Base-by-base conservation (phyloP, 768 basidiomycete species). In the Amylocystis lapponica region DNA sequence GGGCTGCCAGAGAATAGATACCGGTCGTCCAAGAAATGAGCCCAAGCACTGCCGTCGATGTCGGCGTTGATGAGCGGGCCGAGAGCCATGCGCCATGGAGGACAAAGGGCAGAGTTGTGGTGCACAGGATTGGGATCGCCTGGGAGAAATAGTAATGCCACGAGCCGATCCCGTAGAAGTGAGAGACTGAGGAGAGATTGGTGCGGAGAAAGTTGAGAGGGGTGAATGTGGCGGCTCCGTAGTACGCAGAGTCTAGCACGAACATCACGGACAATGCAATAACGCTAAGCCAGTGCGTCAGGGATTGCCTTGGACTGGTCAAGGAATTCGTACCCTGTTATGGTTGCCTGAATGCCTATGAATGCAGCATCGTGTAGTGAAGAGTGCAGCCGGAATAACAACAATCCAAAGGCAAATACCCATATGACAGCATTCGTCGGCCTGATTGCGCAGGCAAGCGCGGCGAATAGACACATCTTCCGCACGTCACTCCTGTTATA, bases 91-190 rank as follows among this genome's bases (percentile, higher is more conserved):
- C 54, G 1, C 86, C 84, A 47, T 82, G 76, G 2, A 85, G 50
- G 20, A 75, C 71, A 49, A 89, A 92, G 1, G 93, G 92, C 1
- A 91, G 60, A 1, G 78, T 55, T 0, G 85, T 81, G 2, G 79
- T 78, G 52, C 82, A 82, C 14, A 97, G 68, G 41, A 98, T 76
- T 0, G 94, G 95, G 2, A 98, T 55, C 0, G 75, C 92, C 63
- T 97, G 94, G 0, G 76, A 74, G 30, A 96, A 47, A 57, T 99
- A 97, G 59, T 88, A 98, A 57, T 96, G 88, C 81, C 82, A 88
- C 5, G 86, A 66, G 52, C 77, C 90, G 2, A 74, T 66, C 16
- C 96, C 96, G 58, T 97, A 99, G 65, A 96, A 96, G n/a, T 84
- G 67, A 0, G 96, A 95, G 26, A 97, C 77, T 3, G 78, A 71